Base-by-base conservation (phyloP, 2,329 filamentous ascomycete genomes). In the Blastomyces gilchristii region DNA sequence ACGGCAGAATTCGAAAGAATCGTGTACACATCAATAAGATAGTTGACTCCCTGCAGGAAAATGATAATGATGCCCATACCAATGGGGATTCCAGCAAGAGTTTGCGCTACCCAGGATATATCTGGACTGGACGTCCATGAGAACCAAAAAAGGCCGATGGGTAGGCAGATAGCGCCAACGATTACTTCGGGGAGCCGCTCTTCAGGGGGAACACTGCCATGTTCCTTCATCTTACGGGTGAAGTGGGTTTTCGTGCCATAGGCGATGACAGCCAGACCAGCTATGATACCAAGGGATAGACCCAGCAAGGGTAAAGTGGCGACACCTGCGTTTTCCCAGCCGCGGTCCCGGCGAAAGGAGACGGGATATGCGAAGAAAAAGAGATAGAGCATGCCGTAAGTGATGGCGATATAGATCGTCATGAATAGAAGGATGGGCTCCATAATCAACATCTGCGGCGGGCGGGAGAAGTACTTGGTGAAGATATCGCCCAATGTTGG, bases 361-460 rank as follows among this genome's bases (percentile, higher is more conserved):
- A 77, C 68, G 1, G 76, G 76, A 64, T 76, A 78, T 25, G 74
- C 73, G 61, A 76, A 75, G 68, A 78, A 78, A 67, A 71, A 67
- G 39, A 72, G 68, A 63, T 71, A 73, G 16, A 73, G 62, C 16
- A 72, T 68, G 11, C 68, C 73, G 66, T 77, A 77, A 58, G 77
- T 68, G 45, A 77, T 66, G 52, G 73, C 72, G 16, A 77, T 72
- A 63, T 78, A 79, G 9, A 81, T 64, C 0, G 80, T 81, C 54
- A 82, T 72, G 22, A 78, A 69, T 34, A 80, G 66, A 4, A 82
- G 70, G 61, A 82, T 81, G 0, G 81, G 80, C 65, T 82, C 80
- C 47, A 75, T 68, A 50, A 76, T 63, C 18, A 82, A 70, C 79
- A 82, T 81, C 63, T 74, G 70, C 54, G 79, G 71, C 0, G 78